Conservation (phyloP, 345 rosid species). For the Lepidium didymum region DNA sequence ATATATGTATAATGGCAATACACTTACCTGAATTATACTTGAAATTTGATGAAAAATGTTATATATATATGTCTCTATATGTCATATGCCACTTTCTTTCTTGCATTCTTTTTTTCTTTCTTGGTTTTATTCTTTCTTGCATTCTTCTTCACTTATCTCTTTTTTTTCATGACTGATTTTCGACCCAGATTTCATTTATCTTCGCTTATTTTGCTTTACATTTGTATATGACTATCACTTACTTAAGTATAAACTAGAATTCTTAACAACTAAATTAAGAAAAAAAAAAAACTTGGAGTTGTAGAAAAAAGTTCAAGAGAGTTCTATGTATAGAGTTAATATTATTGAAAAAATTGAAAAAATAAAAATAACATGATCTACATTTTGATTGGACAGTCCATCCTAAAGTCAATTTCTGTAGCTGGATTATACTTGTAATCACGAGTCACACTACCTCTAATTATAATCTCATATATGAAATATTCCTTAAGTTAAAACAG, state of each 20-base stretch:
- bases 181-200: too few relatives aligned
- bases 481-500: not conserved
- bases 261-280: not conserved
- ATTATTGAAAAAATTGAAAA: too few relatives aligned
- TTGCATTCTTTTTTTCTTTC: too few relatives aligned
- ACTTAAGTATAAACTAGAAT: not conserved
- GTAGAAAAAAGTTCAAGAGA: not conserved
- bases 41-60: too few relatives aligned
- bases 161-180: too few relatives aligned
- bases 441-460: not conserved
- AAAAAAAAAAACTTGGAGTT: not conserved
- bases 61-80: too few relatives aligned
- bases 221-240: not conserved
- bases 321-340: not conserved
- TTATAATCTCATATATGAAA: not conserved
- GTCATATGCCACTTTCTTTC: too few relatives aligned
- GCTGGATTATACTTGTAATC: not conserved
- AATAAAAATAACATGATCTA: not conserved
- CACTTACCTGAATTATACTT: too few relatives aligned
- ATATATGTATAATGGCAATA: too few relatives aligned
- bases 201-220: too few relatives aligned
- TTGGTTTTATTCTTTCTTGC: too few relatives aligned
- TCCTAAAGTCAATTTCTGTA: not conserved
- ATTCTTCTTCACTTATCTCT: too few relatives aligned
- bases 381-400: not conserved